Conservation (phyloP, 2,329 filamentous ascomycete genomes). For the Diaporthe sp. region DNA sequence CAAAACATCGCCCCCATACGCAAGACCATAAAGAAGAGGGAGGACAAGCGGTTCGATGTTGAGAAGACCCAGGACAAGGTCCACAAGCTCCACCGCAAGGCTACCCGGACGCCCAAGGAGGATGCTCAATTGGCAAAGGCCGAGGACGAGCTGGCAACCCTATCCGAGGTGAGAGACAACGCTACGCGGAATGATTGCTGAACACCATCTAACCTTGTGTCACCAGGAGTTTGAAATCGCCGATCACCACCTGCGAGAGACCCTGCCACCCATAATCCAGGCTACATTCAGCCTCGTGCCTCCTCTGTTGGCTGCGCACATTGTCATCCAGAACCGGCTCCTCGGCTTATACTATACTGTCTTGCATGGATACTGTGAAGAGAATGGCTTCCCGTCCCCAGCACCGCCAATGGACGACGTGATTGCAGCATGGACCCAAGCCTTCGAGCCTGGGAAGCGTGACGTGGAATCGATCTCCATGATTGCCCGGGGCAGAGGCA, state of each 20-base stretch:
- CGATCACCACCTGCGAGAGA: conserved; percentile 79
- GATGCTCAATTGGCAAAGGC: conserved; percentile 78
- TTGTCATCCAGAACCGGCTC: conserved; percentile 82
- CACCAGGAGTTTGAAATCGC: conserved; percentile 78
- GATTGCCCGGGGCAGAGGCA: conserved; percentile 76
- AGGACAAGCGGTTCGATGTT: conserved; percentile 85
- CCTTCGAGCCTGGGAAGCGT: conserved; percentile 73
- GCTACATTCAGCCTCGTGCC: conserved; percentile 82
- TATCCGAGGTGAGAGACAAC: conserved; percentile 67
- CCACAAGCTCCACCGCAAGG: conserved; percentile 78
- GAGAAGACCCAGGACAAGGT: conserved; percentile 82
- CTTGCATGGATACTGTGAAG: conserved; percentile 79
- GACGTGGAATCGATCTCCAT: conserved; percentile 76
- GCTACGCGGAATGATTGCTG: neutral
- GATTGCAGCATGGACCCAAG: conserved; percentile 73
- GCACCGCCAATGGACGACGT: conserved; percentile 81
- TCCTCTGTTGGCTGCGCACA: conserved; percentile 76
- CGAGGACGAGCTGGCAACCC: conserved; percentile 76
- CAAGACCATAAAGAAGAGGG: conserved; percentile 87
- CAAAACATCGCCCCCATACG: conserved; percentile 79
- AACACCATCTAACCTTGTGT: conserved; percentile 36
- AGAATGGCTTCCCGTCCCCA: conserved; percentile 78
- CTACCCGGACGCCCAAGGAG: conserved; percentile 78
- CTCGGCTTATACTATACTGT: conserved; percentile 84
- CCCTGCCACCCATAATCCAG: conserved; percentile 78